Base-by-base conservation (phyloP, 2,329 filamentous ascomycete species). In the Mycogone perniciosa region DNA sequence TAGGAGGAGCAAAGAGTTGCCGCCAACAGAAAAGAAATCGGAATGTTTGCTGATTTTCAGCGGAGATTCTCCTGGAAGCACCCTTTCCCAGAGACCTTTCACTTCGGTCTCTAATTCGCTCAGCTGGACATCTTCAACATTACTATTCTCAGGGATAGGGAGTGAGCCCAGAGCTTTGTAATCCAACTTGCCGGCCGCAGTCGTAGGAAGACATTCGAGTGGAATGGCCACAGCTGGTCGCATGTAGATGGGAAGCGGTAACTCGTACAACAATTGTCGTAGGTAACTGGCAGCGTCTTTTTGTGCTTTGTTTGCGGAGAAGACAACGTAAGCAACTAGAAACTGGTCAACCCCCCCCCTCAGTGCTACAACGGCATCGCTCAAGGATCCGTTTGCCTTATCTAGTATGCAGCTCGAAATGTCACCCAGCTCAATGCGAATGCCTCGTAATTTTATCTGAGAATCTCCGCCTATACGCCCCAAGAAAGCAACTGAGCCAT, bases 371-470 rank as follows among this genome's bases (percentile, higher is more conserved):
- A 20, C 20, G 3, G 20, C 20, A 20, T 20, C 20, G 20, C 20
- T 20, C 20, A 20, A 20, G 20, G 20, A 30, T 0, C 58, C 62
- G 3, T 55, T 11, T 6, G 56, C 46, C 4, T 56, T 46, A 5
- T 54, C 40, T 26, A 67, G n/a, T 2, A 68, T 56, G 2, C 52
- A 54, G 3, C 44, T 46, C 27, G 60, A 60, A 5, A 68, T 51
- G 5, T 80, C 77, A 3, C 62, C 57, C 0, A 80, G 59, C 10
- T 80, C 75, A 27, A 78, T 68, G 1, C 73, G 66, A 3, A 72
- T 46, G 1, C 73, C 74, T 2, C 66, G 62, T 1, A 79, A 58
- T 55, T 78, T 78, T 54, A 77, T 59, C 39, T 74, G 67, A 1
- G 66, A 71, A 46, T 76, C 72, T 3, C 70, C 71, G 1, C 52